Evolutionary conservation across 148 eudicot genomes (phyloP).

Genomic region (Vaccinium macrocarpon): DNA sequence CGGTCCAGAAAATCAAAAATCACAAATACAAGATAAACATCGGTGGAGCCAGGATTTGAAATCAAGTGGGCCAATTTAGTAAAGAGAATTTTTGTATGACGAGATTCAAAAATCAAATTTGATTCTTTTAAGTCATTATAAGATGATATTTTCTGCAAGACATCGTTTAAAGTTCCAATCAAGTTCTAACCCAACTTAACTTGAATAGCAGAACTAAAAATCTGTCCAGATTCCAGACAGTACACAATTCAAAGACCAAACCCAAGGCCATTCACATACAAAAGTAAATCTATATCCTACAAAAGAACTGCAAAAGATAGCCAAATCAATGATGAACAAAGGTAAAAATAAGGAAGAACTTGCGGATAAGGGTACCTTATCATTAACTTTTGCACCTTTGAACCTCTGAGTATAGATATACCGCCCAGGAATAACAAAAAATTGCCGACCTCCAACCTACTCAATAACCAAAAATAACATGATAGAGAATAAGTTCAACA

Average conservation of each 20-base stretch:
- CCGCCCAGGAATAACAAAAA: slow-evolving; percentile 88
- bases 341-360: neutral
- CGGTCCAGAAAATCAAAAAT: neutral
- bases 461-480: neutral
- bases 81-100: neutral
- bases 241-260: neutral
- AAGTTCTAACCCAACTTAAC: neutral
- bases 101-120: neutral
- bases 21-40: neutral
- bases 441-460: slow-evolving; percentile 86
- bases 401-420: slow-evolving; percentile 70
- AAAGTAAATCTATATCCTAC: neutral
- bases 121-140: neutral
- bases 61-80: neutral
- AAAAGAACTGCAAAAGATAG: neutral
- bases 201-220: neutral
- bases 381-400: slow-evolving; percentile 83
- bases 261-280: neutral
- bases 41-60: neutral
- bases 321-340: neutral
- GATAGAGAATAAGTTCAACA: neutral
- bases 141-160: neutral
- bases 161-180: neutral
- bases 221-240: neutral
- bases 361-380: slow-evolving; percentile 51